These are phyloP conservation scores for Fusarium zealandicum DNA, from an alignment of 2,329 filamentous ascomycete species.

Conservation along the genomic window DNA sequence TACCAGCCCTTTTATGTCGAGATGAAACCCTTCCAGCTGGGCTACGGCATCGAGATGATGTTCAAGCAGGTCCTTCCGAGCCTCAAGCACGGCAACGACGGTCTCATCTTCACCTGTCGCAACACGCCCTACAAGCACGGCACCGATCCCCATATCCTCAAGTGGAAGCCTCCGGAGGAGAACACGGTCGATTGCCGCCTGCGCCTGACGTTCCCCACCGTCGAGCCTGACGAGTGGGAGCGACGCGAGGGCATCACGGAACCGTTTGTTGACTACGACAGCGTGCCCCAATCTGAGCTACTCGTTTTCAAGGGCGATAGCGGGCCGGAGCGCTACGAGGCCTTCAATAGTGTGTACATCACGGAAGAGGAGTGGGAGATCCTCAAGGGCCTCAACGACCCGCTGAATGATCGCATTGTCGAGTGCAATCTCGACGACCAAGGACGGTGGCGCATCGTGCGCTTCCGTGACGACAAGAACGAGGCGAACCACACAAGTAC, in stretches of 20 bases:
- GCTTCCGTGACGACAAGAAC: conserved; percentile 90
- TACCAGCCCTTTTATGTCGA: conserved; percentile 82
- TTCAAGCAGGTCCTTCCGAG: conserved; percentile 85
- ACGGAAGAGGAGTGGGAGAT: conserved; percentile 82
- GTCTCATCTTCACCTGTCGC: conserved; percentile 96
- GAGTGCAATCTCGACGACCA: conserved; percentile 85
- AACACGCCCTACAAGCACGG: conserved; percentile 86
- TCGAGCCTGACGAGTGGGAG: conserved; percentile 73
- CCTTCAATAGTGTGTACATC: conserved; percentile 73
- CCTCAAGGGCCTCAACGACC: conserved; percentile 75
- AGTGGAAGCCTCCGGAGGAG: conserved; percentile 96
- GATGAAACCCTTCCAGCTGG: conserved; percentile 88
- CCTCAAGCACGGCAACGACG: conserved; percentile 92
- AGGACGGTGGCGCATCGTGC: conserved; percentile 82
- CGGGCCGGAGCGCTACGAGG: conserved; percentile 62
- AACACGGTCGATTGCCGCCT: conserved; percentile 95
- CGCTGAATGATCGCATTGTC: conserved; percentile 85
- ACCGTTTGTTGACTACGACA: conserved; percentile 79
- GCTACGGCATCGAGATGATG: conserved; percentile 91
- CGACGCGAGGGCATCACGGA: conserved; percentile 69
- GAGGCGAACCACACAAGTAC: conserved; percentile 89
- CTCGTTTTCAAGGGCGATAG: conserved; percentile 71
- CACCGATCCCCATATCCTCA: conserved; percentile 91
- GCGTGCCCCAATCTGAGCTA: conserved; percentile 76
- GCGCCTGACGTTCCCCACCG: conserved; percentile 74